Base-by-base conservation (phyloP, 345 rosid genomes). In the Brassica juncea region DNA sequence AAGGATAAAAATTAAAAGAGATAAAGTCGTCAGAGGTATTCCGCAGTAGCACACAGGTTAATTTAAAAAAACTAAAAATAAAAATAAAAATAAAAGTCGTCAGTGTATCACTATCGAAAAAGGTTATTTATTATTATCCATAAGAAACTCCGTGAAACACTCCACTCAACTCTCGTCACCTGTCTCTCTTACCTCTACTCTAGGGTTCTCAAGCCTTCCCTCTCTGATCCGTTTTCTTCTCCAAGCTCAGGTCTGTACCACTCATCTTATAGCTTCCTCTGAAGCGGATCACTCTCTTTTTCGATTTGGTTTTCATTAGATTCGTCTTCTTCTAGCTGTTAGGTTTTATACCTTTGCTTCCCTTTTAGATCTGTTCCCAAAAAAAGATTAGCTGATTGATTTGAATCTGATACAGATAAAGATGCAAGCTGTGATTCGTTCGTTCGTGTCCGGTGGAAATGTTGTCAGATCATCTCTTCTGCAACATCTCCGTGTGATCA, bases 371-470 rank as follows among this genome's bases (percentile, higher is more conserved):
- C 59, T 54, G 23, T 15, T 47, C 2, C 16, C n/a, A 8, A 3
- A 10, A 37, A 37, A 42, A 42, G 49, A 2, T 2, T 14, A 49
- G 55, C 55, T 54, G 59, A 15, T 54, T 16, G 59, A 27, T 64
- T 31, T 70, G 72, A 16, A 69, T 74, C 9, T 3, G 55, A 34
- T 55, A 70, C 57, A 75, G 80, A 64, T 15, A 68, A 90, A 77
- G 74, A 91, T 93, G 98, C 93, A 88, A 84, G 87, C 85, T 66
- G 86, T 79, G 37, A 59, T 85, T 74, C 83, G 77, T 31, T 74
- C 89, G 2, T 85, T 89, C 4, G 73, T 86, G 5, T 79, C 77
- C 19, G 87, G 81, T 66, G 97, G 95, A 47, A 89, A 80, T 70
- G 71, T 84, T n/a, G 78, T 89, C 0, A 94, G 85, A 74, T 81